phyloP scores from a whole-genome alignment of 345 rosid genomes.

The Physaria fendleri region DNA sequence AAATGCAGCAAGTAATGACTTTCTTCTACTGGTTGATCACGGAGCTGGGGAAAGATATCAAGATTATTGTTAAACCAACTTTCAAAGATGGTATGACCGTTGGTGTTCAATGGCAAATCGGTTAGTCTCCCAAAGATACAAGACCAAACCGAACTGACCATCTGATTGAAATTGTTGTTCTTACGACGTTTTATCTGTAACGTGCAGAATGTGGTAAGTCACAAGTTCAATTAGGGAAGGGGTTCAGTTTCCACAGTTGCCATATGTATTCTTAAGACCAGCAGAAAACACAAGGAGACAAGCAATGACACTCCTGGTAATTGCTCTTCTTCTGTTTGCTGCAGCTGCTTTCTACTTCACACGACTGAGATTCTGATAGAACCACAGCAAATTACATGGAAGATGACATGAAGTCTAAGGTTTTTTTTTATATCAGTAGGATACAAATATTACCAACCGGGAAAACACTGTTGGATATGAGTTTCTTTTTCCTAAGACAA shows the following conservation, averaged over 20 bases:
- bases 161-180: neutral
- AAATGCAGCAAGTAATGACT: constrained; percentile 62
- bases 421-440: neutral
- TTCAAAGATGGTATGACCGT: constrained; percentile 58
- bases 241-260: constrained; percentile 60
- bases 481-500: constrained; percentile 19
- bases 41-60: constrained; percentile 47
- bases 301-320: neutral
- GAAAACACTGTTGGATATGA: constrained; percentile 7
- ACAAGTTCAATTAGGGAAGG: constrained; percentile 61
- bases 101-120: constrained; percentile 60
- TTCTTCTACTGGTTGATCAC: constrained; percentile 49
- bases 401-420: neutral
- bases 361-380: neutral
- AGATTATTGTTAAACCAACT: constrained; percentile 51
- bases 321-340: constrained; percentile 23
- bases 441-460: constrained; percentile 1
- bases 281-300: constrained; percentile 18
- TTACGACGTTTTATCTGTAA: neutral
- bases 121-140: constrained; percentile 28
- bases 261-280: constrained; percentile 36
- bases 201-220: constrained; percentile 56
- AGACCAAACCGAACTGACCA: neutral
- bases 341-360: constrained; percentile 28
- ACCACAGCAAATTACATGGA: neutral